These are phyloP conservation scores for Musa beccarii DNA, from an alignment of 176 grass and related monocot genomes.

Conservation along the genomic window DNA sequence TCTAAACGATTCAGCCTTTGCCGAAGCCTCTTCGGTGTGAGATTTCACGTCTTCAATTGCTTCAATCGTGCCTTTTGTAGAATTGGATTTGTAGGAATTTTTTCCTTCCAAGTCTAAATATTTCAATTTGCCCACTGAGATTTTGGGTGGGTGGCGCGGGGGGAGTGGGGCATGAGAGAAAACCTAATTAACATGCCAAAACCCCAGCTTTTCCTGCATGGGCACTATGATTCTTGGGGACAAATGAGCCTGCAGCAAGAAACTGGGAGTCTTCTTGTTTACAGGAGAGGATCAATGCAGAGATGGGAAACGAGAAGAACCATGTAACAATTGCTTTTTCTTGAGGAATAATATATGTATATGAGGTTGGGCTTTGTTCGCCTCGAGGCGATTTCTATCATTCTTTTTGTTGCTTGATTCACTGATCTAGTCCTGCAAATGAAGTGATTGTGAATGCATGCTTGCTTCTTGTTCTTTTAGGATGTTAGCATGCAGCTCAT, in stretches of 20 bases:
- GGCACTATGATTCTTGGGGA: background rate
- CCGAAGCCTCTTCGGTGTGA: slow-evolving; percentile 4
- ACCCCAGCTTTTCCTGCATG: background rate
- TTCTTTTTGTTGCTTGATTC: too few relatives aligned
- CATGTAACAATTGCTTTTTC: too few relatives aligned
- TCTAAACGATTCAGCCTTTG: slow-evolving; percentile 2
- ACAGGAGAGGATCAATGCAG: too few relatives aligned
- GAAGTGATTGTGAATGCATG: too few relatives aligned
- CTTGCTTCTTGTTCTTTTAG: too few relatives aligned
- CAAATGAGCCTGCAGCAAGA: background rate
- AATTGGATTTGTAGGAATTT: slow-evolving; percentile 2
- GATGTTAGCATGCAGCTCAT: too few relatives aligned
- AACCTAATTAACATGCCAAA: background rate
- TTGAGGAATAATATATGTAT: too few relatives aligned
- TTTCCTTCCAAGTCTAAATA: background rate
- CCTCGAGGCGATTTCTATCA: too few relatives aligned
- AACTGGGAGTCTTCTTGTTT: background rate
- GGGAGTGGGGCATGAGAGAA: background rate
- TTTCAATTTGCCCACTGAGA: background rate
- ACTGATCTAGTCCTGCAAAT: too few relatives aligned
- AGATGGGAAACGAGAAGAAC: too few relatives aligned
- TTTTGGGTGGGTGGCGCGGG: background rate
- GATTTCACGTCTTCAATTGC: background rate
- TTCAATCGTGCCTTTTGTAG: background rate
- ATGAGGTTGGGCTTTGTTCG: too few relatives aligned